A percentile compares a stretch with the other conserved stretches of the same genome.
Conservation (phyloP, 805 yeast genomes). For the Sugiyamaella chiloensis region DNA sequence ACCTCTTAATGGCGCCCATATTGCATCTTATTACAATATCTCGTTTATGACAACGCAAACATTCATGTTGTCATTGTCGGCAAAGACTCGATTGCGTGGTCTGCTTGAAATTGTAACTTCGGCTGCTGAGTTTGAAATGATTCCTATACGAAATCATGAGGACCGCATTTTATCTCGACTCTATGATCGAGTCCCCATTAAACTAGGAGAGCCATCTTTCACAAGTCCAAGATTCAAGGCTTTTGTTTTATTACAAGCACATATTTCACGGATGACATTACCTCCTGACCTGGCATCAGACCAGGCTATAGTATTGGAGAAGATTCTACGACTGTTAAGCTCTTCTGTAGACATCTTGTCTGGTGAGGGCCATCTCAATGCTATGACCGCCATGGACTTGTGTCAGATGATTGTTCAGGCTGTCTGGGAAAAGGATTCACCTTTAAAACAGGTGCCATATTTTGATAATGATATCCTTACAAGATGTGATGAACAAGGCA, state of each 20-base stretch:
- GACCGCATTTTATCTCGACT: slow-evolving; percentile 45
- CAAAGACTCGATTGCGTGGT: slow-evolving; percentile 55
- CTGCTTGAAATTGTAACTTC: slow-evolving; percentile 63
- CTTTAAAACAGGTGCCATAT: slow-evolving; percentile 78
- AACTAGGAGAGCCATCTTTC: slow-evolving; percentile 38
- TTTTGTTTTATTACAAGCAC: slow-evolving; percentile 74
- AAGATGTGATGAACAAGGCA: slow-evolving; percentile 49
- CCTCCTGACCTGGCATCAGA: slow-evolving; percentile 63
- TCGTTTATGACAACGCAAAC: slow-evolving; percentile 65
- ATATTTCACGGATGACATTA: slow-evolving; percentile 62
- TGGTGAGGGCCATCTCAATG: slow-evolving; percentile 74
- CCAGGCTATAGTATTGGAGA: slow-evolving; percentile 49
- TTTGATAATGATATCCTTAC: slow-evolving; percentile 49
- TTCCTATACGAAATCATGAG: slow-evolving; percentile 66
- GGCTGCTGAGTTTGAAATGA: slow-evolving; percentile 67
- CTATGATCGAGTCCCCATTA: slow-evolving; percentile 62
- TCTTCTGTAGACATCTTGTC: slow-evolving; percentile 75
- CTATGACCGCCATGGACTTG: slow-evolving; percentile 79
- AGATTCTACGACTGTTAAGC: slow-evolving; percentile 50
- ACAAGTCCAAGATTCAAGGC: slow-evolving; percentile 64
- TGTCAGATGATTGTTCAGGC: slow-evolving; percentile 88
- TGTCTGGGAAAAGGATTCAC: slow-evolving; percentile 74
- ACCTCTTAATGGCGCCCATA: slow-evolving; percentile 68
- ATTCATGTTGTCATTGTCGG: slow-evolving; percentile 48
- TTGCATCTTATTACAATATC: slow-evolving; percentile 70